Conservation (phyloP, 305 asterid species). For the Ilex paraguariensis region DNA sequence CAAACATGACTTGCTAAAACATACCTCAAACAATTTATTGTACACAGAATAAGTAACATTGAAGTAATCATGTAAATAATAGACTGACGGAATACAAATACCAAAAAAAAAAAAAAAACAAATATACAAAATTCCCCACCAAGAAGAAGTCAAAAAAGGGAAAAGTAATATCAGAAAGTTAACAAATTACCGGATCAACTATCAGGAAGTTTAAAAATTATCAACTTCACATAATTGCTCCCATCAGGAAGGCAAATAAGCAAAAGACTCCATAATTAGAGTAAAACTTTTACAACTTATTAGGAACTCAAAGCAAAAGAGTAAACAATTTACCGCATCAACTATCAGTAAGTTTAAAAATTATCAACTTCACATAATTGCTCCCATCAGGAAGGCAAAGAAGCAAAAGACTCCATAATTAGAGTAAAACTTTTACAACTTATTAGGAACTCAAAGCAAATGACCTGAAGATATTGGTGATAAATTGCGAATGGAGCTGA, state of each 20-base stretch:
- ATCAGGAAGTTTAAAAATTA: background rate
- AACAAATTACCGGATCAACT: background rate
- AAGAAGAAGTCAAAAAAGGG: background rate
- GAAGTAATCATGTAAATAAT: too few species aligned
- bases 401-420: background rate
- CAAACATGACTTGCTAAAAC: too few species aligned
- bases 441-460: constrained; percentile 2
- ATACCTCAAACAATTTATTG: background rate
- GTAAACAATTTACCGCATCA: background rate
- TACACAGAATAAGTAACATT: background rate
- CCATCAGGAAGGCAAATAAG: background rate
- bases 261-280: background rate
- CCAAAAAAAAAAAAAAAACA: too few species aligned
- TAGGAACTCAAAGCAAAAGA: background rate
- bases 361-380: background rate
- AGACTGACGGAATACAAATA: too few species aligned
- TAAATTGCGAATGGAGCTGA: constrained; percentile 87
- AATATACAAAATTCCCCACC: background rate
- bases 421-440: background rate
- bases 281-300: background rate
- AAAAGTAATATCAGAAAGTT: background rate
- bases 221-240: background rate
- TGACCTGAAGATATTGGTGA: constrained; percentile 86
- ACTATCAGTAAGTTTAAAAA: background rate
- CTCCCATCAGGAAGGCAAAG: background rate